Evolutionary conservation across 441 rosid species (phyloP).

Genomic region (Eruca vesicaria): DNA sequence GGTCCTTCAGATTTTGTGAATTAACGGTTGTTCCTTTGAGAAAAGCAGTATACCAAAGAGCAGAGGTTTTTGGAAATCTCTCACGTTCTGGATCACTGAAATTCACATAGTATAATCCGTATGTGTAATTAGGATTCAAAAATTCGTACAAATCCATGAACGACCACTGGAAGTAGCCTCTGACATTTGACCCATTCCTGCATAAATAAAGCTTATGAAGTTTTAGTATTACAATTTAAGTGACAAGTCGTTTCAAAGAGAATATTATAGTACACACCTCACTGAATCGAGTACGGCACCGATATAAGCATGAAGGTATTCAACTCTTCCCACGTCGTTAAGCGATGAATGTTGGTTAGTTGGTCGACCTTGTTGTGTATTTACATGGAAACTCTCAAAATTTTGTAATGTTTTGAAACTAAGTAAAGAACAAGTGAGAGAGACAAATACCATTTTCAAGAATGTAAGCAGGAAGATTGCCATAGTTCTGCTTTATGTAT

Average conservation of each 20-base stretch:
- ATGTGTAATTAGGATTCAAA: constrained; percentile 36
- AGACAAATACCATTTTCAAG: constrained; percentile 57
- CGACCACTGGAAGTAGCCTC: constrained; percentile 72
- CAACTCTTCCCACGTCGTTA: constrained; percentile 44
- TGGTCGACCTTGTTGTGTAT: neutral
- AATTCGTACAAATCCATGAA: constrained; percentile 54
- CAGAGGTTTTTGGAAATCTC: constrained; percentile 59
- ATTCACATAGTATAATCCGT: constrained; percentile 53
- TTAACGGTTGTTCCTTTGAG: constrained; percentile 39
- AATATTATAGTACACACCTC: constrained; percentile 37
- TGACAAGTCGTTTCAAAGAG: neutral
- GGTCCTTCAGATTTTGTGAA: neutral
- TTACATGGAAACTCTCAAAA: neutral
- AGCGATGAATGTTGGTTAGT: constrained; percentile 32
- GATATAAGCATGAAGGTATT: constrained; percentile 45
- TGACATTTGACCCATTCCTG: constrained; percentile 60
- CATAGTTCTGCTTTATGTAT: constrained; percentile 50
- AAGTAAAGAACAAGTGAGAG: neutral
- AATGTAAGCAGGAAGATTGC: constrained; percentile 62
- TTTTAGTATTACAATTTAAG: neutral
- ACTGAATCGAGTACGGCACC: constrained; percentile 50
- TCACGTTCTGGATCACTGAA: constrained; percentile 45
- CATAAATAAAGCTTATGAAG: neutral
- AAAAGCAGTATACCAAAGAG: constrained; percentile 56
- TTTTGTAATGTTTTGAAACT: neutral